Base-by-base conservation (phyloP, 1,139 yeast genomes). In the Arxiozyma heterogenica region DNA sequence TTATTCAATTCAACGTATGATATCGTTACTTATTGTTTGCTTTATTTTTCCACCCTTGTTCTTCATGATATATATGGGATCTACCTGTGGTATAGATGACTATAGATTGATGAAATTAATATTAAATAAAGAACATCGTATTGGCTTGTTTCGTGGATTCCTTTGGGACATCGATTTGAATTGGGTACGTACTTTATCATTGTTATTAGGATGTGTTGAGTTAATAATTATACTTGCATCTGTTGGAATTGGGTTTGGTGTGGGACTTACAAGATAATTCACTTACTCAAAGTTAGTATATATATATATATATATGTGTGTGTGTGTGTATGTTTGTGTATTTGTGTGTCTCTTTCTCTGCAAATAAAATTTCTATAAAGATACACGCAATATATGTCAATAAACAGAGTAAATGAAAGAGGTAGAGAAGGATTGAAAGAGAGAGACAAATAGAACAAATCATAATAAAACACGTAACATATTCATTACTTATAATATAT, bases 161-260 rank as follows among this genome's bases (percentile, higher is more conserved):
- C 53, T 61, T 2, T 63, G 67, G 67, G 63, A 64, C 27, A 55
- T 64, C 17, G 62, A 61, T 47, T 51, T 65, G 15, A 44, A 49
- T 22, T 63, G 68, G 67, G 56, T 65, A 47, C 50, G 66, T 20
- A 53, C 45, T 5, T 17, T 59, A 23, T 58, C 63, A 44, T 27
- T 63, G 6, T 5, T 54, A 7, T 21, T 64, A 15, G 67, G 68
- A 5, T 39, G 54, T 5, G 11, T 55, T 1, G 67, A 65, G 44
- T 15, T 55, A 18, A 9, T 61, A 18, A 47, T 54, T 8, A 53
- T 59, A 7, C 47, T 66, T 18, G 72, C 67, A 1, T 62, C 70
- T 58, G 61, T 70, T 20, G 68, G 67, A 47, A 60, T 66, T 30
- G 72, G 71, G 2, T 66, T 71, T 55, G 74, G 73, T 17, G 71